These are phyloP conservation scores for Medicago ruthenica DNA, from an alignment of 306 rosid species.

Conservation along the genomic window DNA sequence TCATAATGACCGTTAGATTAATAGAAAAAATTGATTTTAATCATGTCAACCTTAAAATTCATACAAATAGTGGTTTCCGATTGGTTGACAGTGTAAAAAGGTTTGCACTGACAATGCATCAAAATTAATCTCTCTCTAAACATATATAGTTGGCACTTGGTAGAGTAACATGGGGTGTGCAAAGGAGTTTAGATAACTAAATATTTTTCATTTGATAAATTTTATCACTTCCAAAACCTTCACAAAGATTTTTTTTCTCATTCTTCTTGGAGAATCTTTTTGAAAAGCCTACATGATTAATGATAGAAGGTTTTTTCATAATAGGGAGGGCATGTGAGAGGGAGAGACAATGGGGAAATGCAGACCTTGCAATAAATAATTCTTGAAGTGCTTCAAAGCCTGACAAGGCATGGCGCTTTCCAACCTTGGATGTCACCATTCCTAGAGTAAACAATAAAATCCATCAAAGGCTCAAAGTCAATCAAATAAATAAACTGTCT, in stretches of 20 bases:
- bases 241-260: constrained; percentile 23
- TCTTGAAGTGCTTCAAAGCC: constrained; percentile 93
- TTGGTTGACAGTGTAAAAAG: too few species aligned
- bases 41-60: too few species aligned
- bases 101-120: too few species aligned
- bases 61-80: too few species aligned
- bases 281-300: not conserved
- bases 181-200: too few species aligned
- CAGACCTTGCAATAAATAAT: constrained; percentile 80
- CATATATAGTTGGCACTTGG: too few species aligned
- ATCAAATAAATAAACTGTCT: not conserved
- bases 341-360: not conserved
- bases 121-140: too few species aligned
- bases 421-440: constrained; percentile 97
- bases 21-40: too few species aligned
- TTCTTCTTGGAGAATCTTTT: not conserved
- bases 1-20: too few species aligned
- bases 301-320: not conserved
- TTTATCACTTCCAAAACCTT: not conserved
- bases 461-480: constrained; percentile 24
- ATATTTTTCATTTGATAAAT: too few species aligned
- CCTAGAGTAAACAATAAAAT: constrained; percentile 55
- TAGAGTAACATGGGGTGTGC: too few species aligned
- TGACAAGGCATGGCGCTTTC: constrained; percentile 91
- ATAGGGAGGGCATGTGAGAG: not conserved